Percentiles rank a stretch among this genome's conserved stretches.
These are phyloP conservation scores for Ophiorrhiza pumila DNA, from an alignment of 257 asterid species.

Conservation along the genomic window DNA sequence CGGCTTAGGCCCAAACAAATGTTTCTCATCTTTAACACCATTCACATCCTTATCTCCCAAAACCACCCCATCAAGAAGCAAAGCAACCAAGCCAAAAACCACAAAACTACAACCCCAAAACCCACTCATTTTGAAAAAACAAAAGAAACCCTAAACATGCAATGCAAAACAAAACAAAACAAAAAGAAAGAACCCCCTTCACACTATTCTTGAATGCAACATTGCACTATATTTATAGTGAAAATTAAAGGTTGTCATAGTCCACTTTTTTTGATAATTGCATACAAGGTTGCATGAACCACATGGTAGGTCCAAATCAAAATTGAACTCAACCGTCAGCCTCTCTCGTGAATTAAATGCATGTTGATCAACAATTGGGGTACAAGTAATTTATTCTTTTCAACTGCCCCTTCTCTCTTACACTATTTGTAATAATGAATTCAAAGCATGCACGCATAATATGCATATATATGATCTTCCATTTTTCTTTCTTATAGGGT, in stretches of 20 bases:
- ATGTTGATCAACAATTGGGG: slow-evolving; percentile 9
- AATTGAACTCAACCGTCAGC: slow-evolving; percentile 16
- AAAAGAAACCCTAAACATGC: slow-evolving; percentile 28
- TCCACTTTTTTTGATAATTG: background rate
- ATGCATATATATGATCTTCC: too few relatives aligned
- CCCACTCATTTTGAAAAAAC: slow-evolving; percentile 14
- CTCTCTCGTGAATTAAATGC: slow-evolving; percentile 3
- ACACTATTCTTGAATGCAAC: background rate
- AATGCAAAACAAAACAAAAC: slow-evolving; percentile 2
- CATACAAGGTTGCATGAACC: too few relatives aligned
- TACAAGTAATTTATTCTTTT: slow-evolving; percentile 13
- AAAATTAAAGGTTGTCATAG: background rate
- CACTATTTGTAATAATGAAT: background rate
- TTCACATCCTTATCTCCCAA: slow-evolving; percentile 25
- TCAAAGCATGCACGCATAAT: too few relatives aligned
- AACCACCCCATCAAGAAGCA: slow-evolving; percentile 30
- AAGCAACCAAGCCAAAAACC: slow-evolving; percentile 25
- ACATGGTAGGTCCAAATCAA: slow-evolving; percentile 15
- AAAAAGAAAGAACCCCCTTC: background rate
- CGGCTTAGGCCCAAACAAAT: slow-evolving; percentile 22
- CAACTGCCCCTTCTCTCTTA: slow-evolving; percentile 10
- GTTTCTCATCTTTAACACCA: slow-evolving; percentile 32
- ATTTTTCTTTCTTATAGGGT: background rate
- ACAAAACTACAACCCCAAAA: slow-evolving; percentile 15
- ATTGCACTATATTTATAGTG: slow-evolving; percentile 24